Conservation (phyloP, 495 filamentous ascomycete species). For the Baudoinia panamericana region DNA sequence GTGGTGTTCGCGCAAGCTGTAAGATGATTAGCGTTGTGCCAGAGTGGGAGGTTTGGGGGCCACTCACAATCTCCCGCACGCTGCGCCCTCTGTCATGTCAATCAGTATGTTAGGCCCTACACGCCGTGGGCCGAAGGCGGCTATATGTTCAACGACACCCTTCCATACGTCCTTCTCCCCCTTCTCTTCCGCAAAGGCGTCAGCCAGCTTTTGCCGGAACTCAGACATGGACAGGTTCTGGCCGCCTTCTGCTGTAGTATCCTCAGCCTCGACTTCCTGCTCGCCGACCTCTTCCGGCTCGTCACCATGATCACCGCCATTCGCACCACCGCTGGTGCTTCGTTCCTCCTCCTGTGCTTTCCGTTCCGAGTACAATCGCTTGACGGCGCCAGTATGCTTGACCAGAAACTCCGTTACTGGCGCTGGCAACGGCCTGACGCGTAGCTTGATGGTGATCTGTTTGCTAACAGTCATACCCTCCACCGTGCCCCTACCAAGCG, state of each 20-base stretch:
- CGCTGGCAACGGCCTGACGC: constrained; percentile 66
- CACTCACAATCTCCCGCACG: constrained; percentile 63
- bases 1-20: constrained; percentile 24
- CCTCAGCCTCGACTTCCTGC: constrained; percentile 38
- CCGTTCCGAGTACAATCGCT: constrained; percentile 59
- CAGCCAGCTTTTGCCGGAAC: constrained; percentile 57
- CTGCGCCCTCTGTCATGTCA: constrained; percentile 60
- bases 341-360: constrained; percentile 35
- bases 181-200: constrained; percentile 50
- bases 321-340: not conserved
- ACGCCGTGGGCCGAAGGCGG: constrained; percentile 75
- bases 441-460: constrained; percentile 63
- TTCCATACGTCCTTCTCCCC: constrained; percentile 63
- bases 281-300: constrained; percentile 31
- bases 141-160: constrained; percentile 64
- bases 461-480: constrained; percentile 65
- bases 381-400: constrained; percentile 66
- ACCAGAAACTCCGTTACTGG: constrained; percentile 73
- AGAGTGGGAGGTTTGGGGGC: not conserved
- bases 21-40: constrained; percentile 15
- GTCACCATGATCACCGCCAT: constrained; percentile 7
- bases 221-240: constrained; percentile 53
- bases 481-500: constrained; percentile 74
- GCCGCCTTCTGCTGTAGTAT: constrained; percentile 37
- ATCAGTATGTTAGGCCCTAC: constrained; percentile 83